These are phyloP conservation scores for Rhynchosporium secalis DNA, from an alignment of 2,329 filamentous ascomycete genomes.

Conservation along the genomic window DNA sequence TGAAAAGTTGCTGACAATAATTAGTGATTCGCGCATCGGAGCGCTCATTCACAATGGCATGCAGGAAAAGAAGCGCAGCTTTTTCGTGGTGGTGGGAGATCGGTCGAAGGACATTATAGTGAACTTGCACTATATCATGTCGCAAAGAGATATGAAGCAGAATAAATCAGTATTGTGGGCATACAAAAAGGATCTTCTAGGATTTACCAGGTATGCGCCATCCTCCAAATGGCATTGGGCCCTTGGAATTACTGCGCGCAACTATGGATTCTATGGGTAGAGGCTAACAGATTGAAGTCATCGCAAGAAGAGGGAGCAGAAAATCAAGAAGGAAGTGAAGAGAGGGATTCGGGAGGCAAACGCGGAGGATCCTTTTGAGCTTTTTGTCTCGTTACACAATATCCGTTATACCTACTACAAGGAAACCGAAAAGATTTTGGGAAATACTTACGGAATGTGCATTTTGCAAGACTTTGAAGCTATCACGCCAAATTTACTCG, in stretches of 20 bases:
- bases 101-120: constrained; percentile 95
- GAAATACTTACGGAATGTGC: constrained; percentile 98
- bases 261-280: not conserved
- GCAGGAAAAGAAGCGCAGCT: constrained; percentile 95
- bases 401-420: constrained; percentile 99
- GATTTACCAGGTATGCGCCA: constrained; percentile 69
- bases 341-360: constrained; percentile 90
- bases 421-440: constrained; percentile 97
- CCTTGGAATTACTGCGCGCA: constrained; percentile 7
- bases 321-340: constrained; percentile 98
- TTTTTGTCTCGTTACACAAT: constrained; percentile 94
- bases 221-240: not conserved
- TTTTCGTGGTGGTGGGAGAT: constrained; percentile 96
- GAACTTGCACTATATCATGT: constrained; percentile 90
- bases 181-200: constrained; percentile 96
- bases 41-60: constrained; percentile 89
- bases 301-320: constrained; percentile 95
- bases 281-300: constrained; percentile 55
- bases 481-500: constrained; percentile 93
- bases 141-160: constrained; percentile 84
- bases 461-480: constrained; percentile 98
- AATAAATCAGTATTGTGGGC: constrained; percentile 98
- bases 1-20: constrained; percentile 19
- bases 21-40: constrained; percentile 83
- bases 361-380: constrained; percentile 90